A percentile compares a stretch with the other conserved stretches of the same genome.
Conservation (phyloP, 441 rosid species). For the Bocquillonia castaneifolia region DNA sequence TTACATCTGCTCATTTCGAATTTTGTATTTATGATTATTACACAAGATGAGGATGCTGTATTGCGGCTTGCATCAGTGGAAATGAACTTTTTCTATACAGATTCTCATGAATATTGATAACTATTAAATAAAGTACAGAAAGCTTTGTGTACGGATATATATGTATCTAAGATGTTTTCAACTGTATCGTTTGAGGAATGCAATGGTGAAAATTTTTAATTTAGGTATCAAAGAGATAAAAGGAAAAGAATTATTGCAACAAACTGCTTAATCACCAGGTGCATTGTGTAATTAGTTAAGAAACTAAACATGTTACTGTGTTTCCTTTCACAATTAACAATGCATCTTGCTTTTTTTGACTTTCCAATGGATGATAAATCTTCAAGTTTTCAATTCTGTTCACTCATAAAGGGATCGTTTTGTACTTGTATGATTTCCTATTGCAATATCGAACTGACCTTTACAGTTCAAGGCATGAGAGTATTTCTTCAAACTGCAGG, state of each 20-base stretch:
- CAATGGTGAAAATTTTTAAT: neutral
- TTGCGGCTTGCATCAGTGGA: neutral
- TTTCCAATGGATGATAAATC: neutral
- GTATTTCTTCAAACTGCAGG: constrained; percentile 47
- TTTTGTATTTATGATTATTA: neutral
- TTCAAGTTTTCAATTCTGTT: neutral
- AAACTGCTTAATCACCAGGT: neutral
- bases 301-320: neutral
- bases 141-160: neutral
- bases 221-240: neutral
- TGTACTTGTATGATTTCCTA: neutral
- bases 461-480: neutral
- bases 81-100: neutral
- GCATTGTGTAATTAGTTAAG: neutral
- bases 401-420: neutral
- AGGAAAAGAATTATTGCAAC: neutral
- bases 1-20: neutral
- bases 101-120: neutral
- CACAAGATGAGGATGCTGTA: neutral
- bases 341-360: neutral
- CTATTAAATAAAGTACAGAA: neutral
- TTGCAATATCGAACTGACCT: neutral
- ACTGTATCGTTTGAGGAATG: neutral
- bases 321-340: neutral
- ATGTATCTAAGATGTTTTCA: neutral